Percentiles rank a stretch among this genome's conserved stretches.
Evolutionary conservation across 306 rosid genomes (phyloP).

Genomic region (Vigna trinervia): DNA sequence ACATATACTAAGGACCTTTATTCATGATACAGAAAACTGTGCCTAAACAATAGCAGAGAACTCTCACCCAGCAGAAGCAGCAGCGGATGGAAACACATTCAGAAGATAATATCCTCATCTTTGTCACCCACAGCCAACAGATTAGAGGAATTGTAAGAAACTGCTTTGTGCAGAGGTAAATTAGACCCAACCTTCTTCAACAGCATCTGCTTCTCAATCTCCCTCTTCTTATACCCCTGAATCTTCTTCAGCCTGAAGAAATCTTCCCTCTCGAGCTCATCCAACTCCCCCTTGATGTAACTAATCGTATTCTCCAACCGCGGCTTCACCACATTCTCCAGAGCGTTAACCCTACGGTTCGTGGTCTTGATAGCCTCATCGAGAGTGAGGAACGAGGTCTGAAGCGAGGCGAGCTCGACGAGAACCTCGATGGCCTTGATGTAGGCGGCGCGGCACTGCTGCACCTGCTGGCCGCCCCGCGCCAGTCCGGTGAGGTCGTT

Average conservation of each 20-base stretch:
- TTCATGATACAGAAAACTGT: slow-evolving; percentile 47
- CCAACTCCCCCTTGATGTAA: slow-evolving; percentile 90
- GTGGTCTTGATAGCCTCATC: slow-evolving; percentile 96
- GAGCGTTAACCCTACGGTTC: slow-evolving; percentile 90
- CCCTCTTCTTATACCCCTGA: slow-evolving; percentile 87
- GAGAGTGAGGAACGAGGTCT: slow-evolving; percentile 90
- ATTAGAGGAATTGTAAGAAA: slow-evolving; percentile 63
- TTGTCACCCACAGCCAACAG: slow-evolving; percentile 65
- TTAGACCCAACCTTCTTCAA: slow-evolving; percentile 58
- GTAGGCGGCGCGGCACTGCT: slow-evolving; percentile 84
- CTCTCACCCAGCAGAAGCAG: slow-evolving; percentile 13
- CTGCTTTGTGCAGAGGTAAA: slow-evolving; percentile 59
- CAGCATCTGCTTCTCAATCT: slow-evolving; percentile 70
- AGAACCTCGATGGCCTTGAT: slow-evolving; percentile 92
- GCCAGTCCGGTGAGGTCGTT: slow-evolving; percentile 95
- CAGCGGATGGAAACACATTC: slow-evolving; percentile 33
- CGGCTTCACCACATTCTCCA: slow-evolving; percentile 92
- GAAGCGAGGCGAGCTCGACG: slow-evolving; percentile 96
- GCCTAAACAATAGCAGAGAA: slow-evolving; percentile 42
- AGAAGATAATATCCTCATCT: slow-evolving; percentile 87
- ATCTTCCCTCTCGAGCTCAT: slow-evolving; percentile 95
- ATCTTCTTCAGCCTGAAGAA: slow-evolving; percentile 97
- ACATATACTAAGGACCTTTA: slow-evolving; percentile 44
- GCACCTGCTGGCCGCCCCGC: slow-evolving; percentile 94
- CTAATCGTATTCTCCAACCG: slow-evolving; percentile 83